Conservation (phyloP, 805 yeast species). For the Ogataea ramenticola region DNA sequence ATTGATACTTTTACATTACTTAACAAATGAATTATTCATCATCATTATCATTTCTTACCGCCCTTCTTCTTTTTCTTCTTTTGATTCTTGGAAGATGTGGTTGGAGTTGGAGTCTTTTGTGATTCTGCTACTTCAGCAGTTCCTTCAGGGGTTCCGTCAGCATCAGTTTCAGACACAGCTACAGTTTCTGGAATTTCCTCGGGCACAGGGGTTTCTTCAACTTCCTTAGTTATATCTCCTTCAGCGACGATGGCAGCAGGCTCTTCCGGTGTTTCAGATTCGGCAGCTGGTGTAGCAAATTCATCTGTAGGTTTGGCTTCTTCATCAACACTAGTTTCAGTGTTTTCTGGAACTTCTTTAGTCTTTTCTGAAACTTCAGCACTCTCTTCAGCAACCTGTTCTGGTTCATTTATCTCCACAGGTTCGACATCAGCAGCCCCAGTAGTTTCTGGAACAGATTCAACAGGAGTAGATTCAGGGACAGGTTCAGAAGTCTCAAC, state of each 20-base stretch:
- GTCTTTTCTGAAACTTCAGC: too few species aligned
- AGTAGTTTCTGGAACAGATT: too few species aligned
- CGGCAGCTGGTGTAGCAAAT: neutral
- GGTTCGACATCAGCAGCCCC: too few species aligned
- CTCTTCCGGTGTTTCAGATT: conserved; percentile 5
- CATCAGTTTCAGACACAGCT: conserved; percentile 3
- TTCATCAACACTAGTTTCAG: conserved; percentile 7
- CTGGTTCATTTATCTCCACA: too few species aligned
- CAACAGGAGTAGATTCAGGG: too few species aligned
- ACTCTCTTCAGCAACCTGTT: too few species aligned
- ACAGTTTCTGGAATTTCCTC: neutral
- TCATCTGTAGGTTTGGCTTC: conserved; percentile 5
- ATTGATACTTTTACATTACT: too few species aligned
- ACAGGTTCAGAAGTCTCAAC: neutral
- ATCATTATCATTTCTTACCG: conserved; percentile 23
- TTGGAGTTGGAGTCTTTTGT: neutral
- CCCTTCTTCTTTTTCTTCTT: conserved; percentile 29
- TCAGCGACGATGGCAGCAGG: neutral
- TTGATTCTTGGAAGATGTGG: conserved; percentile 12
- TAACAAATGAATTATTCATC: too few species aligned
- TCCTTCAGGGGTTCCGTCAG: conserved; percentile 2
- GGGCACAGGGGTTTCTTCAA: conserved; percentile 1
- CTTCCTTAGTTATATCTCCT: neutral
- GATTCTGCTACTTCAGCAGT: conserved; percentile 5
- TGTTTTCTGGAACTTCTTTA: conserved; percentile 11